Evolutionary conservation across 192 early-diverging fungal genomes (phyloP), one percentile per base, ranked within the genome.

Genomic region (Coemansia sp.): DNA sequence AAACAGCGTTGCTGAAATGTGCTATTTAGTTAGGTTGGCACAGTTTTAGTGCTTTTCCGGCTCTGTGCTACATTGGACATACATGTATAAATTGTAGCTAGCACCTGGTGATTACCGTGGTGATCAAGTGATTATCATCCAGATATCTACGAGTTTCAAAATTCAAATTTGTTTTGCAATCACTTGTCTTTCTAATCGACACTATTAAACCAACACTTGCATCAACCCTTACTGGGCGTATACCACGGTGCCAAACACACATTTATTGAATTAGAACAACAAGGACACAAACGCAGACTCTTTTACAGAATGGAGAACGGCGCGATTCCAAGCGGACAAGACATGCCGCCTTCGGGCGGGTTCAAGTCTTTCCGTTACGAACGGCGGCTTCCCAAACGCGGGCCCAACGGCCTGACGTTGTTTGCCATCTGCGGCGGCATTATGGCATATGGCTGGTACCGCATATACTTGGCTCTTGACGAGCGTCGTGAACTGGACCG

Each of bases 311-410:
- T 73, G 71, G 73, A 68, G 63, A 68, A 62, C 55, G 22, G 44
- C 14, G 11, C 60, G 21, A 11, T 46, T 21, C 37, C 59, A 21
- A 57, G 68, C 12, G 38, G 53, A n/a, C 78, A 81, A 60, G 78
- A 81, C 26, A 44, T 81, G 69, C 78, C 78, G 14, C 78, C 78
- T 26, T 64, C 61, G 57, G 73, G 78, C 40, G 78, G 78, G 20
- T 97, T 93, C 83, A 83, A 92, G 42, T 85, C 91, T 48, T 86
- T 98, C 68, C 82, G 83, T 56, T 98, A 94, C 85, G 86, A 91
- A 75, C 91, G 97, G 21, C 89, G 92, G 62, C 65, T 96, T 21
- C 95, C 97, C 36, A 87, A 87, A 68, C 82, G 89, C 22, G 97
- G 97, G 5, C 97, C 97, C 14, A 94, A 92, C 17, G 97, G 97